Evolutionary conservation across 371 early-diverging fungal species (phyloP).

Genomic region (Mucor mucedo): DNA sequence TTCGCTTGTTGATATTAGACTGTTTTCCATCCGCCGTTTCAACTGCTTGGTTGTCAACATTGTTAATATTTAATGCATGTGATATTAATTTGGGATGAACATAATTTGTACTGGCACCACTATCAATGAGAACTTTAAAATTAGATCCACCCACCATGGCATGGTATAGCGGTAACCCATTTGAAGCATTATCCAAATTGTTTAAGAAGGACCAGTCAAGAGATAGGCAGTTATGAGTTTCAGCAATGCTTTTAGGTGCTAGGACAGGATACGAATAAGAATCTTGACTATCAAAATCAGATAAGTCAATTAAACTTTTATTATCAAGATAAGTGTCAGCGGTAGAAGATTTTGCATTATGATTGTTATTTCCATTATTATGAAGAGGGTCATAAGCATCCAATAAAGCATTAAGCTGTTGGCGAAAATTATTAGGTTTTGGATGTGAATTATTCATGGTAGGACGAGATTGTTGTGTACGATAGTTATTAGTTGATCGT

Average conservation of each 20-base stretch:
- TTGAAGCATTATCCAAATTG: not conserved
- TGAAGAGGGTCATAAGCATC: not conserved
- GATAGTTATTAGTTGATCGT: not conserved
- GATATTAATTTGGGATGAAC: constrained; percentile 1
- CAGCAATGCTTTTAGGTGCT: not conserved
- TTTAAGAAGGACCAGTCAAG: not conserved
- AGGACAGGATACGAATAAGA: not conserved
- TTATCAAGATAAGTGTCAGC: too few species aligned
- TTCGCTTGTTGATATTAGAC: constrained; percentile 2
- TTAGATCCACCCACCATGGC: not conserved
- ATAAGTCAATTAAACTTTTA: not conserved
- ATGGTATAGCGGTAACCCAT: not conserved
- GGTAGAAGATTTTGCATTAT: too few species aligned
- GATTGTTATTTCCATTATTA: not conserved
- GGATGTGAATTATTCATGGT: not conserved
- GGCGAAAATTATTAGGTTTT: not conserved
- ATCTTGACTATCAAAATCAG: too few species aligned
- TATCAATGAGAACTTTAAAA: constrained; percentile 4
- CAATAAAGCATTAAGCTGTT: constrained; percentile 1
- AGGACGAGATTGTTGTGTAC: not conserved
- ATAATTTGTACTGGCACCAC: constrained; percentile 21
- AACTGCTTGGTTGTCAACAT: constrained; percentile 3
- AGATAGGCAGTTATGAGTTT: not conserved
- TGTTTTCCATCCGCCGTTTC: too few species aligned
- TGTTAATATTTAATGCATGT: not conserved